Base-by-base conservation (phyloP, 2,329 filamentous ascomycete genomes). In the Aspergillus alliaceus region DNA sequence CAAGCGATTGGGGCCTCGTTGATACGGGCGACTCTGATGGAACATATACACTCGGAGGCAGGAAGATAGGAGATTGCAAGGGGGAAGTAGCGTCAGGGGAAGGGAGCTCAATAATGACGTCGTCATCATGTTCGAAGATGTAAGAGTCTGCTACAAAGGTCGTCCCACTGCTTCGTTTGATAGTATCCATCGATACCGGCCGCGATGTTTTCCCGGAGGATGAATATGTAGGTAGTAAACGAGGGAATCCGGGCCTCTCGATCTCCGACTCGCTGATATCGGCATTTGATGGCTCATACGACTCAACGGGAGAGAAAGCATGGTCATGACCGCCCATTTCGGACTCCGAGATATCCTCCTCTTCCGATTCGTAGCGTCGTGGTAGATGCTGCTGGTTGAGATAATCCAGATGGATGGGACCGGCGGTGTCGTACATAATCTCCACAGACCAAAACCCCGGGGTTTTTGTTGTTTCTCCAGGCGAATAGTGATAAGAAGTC, bases 341-440 rank as follows among this genome's bases (percentile, higher is more conserved):
- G 1, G 73, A 72, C 58, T 75, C 73, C 12, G 73, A 75, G 6
- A 71, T 64, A 44, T 71, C 72, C 58, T 75, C 73, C 58, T 75
- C 73, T 25, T 75, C 73, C 11, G 73, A 75, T 47, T 75, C 72
- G 58, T 75, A 75, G 27, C 66, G 66, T 39, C 65, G 66, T 46
- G 71, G 71, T 14, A 72, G 64, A 49, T 60, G 67, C 40, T 67
- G 69, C 32, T 65, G 63, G 57, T 67, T 70, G 58, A 71, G 60
- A 54, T 70, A 70, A 39, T 68, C 65, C 51, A 75, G 61, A 46
- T 65, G 62, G 22, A 73, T 53, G 8, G 69, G 51, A 32, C 63
- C 57, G 25, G 61, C 63, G 8, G 69, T 51, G 42, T 69, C 62
- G 55, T 67, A 70, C 70, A 74, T 73, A 60, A 18, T n/a, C 64